Evolutionary conservation across 1,139 yeast species (phyloP).

Genomic region (Meyerozyma athensensis): DNA sequence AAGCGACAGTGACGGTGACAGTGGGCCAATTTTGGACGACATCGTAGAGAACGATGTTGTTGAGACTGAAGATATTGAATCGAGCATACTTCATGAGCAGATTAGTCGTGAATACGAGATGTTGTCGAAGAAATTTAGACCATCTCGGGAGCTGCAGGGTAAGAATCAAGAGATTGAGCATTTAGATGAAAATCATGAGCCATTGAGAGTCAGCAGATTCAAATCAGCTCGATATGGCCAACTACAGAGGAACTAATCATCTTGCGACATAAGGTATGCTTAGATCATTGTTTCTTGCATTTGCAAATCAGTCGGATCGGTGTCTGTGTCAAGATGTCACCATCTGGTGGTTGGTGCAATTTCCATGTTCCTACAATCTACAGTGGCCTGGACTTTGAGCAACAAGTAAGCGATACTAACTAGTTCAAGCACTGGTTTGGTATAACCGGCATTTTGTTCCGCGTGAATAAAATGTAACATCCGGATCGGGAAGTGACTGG

Average conservation of each 20-base stretch:
- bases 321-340: too few species aligned
- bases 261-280: too few species aligned
- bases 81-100: conserved; percentile 16
- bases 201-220: conserved; percentile 60
- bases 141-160: conserved; percentile 43
- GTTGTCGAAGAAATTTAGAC: conserved; percentile 24
- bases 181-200: conserved; percentile 62
- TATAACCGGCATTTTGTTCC: too few species aligned
- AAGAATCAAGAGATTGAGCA: conserved; percentile 63
- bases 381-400: too few species aligned
- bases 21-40: conserved; percentile 34
- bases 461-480: too few species aligned
- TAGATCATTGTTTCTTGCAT: too few species aligned
- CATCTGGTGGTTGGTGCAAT: too few species aligned
- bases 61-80: conserved; percentile 16
- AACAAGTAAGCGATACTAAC: too few species aligned
- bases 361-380: too few species aligned
- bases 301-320: too few species aligned
- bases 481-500: not conserved
- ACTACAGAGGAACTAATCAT: not conserved
- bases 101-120: conserved; percentile 11
- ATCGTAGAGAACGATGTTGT: conserved; percentile 33
- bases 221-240: conserved; percentile 45
- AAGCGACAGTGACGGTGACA: conserved; percentile 33
- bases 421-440: too few species aligned